Conservation (phyloP, 257 asterid species). For the Avicennia marina region DNA sequence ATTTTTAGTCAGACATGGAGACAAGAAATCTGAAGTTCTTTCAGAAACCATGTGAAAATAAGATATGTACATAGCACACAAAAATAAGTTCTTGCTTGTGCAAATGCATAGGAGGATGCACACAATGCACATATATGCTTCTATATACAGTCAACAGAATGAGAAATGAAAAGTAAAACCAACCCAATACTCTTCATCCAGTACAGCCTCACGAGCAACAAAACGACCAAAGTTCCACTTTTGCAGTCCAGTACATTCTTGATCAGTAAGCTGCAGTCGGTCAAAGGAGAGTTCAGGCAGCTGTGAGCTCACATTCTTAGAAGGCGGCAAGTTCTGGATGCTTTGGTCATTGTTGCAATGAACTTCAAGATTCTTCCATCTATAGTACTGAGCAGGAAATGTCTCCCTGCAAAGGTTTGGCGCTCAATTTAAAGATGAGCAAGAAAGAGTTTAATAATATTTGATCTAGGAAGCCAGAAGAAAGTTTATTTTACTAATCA, state of each 20-base stretch:
- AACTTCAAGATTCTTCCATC: conserved; percentile 83
- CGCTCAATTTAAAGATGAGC: conserved; percentile 6
- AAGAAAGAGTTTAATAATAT: conserved; percentile 1
- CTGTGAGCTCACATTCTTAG: conserved; percentile 46
- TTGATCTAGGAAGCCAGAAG: conserved; percentile 13
- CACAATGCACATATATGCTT: conserved; percentile 8
- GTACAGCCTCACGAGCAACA: conserved; percentile 73
- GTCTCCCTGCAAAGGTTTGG: conserved; percentile 46
- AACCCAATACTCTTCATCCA: conserved; percentile 98
- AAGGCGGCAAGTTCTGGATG: conserved; percentile 34
- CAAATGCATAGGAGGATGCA: background rate
- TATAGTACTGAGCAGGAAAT: conserved; percentile 46
- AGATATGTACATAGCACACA: background rate
- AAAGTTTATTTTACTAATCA: background rate
- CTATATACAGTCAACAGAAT: background rate
- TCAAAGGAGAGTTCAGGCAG: conserved; percentile 60
- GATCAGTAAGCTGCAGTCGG: conserved; percentile 68
- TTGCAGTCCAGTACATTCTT: conserved; percentile 47
- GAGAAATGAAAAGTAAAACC: conserved; percentile 31
- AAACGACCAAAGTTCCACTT: conserved; percentile 71
- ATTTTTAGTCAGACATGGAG: conserved; percentile 46
- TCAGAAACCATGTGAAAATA: conserved; percentile 28
- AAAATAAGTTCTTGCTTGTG: background rate
- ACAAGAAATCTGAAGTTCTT: conserved; percentile 37
- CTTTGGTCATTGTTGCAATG: conserved; percentile 67